phyloP scores from a whole-genome alignment of 2,329 filamentous ascomycete genomes.

The Claviceps arundinis region DNA sequence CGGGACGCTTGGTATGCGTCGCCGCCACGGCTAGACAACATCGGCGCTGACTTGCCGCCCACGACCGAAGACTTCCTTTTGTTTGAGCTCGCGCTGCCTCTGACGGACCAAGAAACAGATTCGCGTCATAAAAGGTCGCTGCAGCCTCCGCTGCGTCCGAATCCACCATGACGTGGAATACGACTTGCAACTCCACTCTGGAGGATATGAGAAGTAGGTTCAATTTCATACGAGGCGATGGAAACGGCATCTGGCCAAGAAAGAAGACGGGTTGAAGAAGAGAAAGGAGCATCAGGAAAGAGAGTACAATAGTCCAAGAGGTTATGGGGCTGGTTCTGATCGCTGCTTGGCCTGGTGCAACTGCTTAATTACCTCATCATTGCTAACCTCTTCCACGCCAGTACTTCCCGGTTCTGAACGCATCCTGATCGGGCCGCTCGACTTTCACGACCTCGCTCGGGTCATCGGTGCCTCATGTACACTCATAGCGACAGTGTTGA shows the following conservation, averaged over 20 bases:
- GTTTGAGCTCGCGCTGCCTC: not conserved
- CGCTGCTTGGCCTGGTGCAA: not conserved
- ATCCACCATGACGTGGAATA: slow-evolving; percentile 17
- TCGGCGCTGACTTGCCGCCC: not conserved
- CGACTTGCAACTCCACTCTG: slow-evolving; percentile 30
- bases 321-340: not conserved
- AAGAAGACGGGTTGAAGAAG: not conserved
- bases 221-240: not conserved
- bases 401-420: slow-evolving; percentile 32
- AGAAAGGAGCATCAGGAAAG: not conserved
- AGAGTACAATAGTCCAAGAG: not conserved
- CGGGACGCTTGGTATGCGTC: not conserved
- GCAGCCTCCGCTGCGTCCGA: not conserved
- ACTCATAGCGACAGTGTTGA: slow-evolving; percentile 36
- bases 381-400: slow-evolving; percentile 11
- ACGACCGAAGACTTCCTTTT: not conserved
- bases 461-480: slow-evolving; percentile 36
- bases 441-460: slow-evolving; percentile 41
- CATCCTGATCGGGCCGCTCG: slow-evolving; percentile 32
- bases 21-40: not conserved
- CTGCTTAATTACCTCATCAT: not conserved
- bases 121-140: not conserved
- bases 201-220: slow-evolving; percentile 29
- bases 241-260: too few species aligned
- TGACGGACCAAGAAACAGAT: not conserved